Evolutionary conservation across 768 basidiomycete species (phyloP).

Genomic region (Tricholoma bakamatsutake): DNA sequence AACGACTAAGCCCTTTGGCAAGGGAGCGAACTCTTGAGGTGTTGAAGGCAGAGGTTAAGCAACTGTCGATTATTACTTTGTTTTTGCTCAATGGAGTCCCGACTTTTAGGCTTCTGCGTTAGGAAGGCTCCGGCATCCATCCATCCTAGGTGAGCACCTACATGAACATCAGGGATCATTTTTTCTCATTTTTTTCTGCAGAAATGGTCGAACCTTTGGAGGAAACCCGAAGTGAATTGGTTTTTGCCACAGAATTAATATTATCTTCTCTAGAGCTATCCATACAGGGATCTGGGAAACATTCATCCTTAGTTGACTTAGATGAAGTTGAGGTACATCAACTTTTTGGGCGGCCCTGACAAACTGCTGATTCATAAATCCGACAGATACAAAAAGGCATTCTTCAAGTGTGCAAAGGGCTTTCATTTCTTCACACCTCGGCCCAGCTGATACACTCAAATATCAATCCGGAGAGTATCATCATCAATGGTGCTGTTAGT

Average conservation of each 20-base stretch:
- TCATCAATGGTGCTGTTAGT: constrained; percentile 84
- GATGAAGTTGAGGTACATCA: constrained; percentile 91
- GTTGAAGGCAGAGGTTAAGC: constrained; percentile 81
- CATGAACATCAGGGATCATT: constrained; percentile 5
- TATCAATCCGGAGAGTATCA: constrained; percentile 76
- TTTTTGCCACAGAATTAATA: constrained; percentile 91
- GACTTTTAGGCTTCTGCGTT: constrained; percentile 68
- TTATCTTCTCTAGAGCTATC: constrained; percentile 76
- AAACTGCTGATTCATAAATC: constrained; percentile 7
- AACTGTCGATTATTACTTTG: constrained; percentile 6
- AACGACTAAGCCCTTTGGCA: constrained; percentile 55
- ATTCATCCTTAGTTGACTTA: constrained; percentile 64
- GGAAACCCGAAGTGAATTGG: constrained; percentile 82
- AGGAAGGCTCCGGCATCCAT: constrained; percentile 85
- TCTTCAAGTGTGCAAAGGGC: constrained; percentile 85
- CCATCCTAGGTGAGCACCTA: constrained; percentile 64
- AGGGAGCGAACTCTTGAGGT: constrained; percentile 78
- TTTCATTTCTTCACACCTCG: constrained; percentile 86
- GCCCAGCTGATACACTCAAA: constrained; percentile 92
- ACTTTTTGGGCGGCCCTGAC: constrained; percentile 10
- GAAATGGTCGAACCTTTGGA: constrained; percentile 98
- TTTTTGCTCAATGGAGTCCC: constrained; percentile 7
- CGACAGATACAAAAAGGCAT: constrained; percentile 91
- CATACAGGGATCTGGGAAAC: constrained; percentile 57
- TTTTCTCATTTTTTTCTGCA: constrained; percentile 21